These are phyloP conservation scores for Rhodotorula kratochvilovae DNA, from an alignment of 768 basidiomycete genomes.

Conservation along the genomic window DNA sequence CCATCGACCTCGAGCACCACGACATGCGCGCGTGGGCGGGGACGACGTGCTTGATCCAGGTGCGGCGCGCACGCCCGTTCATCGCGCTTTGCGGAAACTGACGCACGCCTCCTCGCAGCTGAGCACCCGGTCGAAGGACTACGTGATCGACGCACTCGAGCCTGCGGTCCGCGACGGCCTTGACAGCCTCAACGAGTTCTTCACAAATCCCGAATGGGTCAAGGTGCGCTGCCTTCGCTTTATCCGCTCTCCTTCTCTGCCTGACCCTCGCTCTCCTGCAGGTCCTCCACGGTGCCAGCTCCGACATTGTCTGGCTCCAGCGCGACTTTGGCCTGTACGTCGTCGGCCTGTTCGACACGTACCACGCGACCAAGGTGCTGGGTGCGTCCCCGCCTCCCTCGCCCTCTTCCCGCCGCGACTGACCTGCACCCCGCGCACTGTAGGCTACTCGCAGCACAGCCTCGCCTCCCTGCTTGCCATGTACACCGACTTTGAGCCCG, in stretches of 20 bases:
- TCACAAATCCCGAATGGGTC: constrained; percentile 75
- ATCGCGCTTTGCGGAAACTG: constrained; percentile 47
- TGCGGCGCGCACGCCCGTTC: constrained; percentile 51
- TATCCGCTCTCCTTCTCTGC: not conserved
- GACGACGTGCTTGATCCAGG: constrained; percentile 88
- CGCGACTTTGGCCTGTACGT: constrained; percentile 90
- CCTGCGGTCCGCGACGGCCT: constrained; percentile 64
- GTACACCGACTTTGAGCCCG: constrained; percentile 83
- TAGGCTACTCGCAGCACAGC: constrained; percentile 77
- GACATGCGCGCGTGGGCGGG: constrained; percentile 76
- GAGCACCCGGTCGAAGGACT: constrained; percentile 70
- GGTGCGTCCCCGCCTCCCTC: constrained; percentile 50
- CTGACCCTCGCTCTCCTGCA: constrained; percentile 43
- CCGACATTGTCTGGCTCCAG: constrained; percentile 92
- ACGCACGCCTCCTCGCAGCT: constrained; percentile 40
- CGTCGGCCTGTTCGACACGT: constrained; percentile 96
- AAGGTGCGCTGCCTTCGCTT: constrained; percentile 57
- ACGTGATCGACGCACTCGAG: constrained; percentile 73
- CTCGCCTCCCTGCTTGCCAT: constrained; percentile 77
- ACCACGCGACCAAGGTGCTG: constrained; percentile 81
- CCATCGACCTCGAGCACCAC: constrained; percentile 93
- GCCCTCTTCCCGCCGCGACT: too few relatives aligned
- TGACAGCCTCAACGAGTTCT: constrained; percentile 65
- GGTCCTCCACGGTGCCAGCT: constrained; percentile 93
- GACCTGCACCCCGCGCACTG: not conserved